Evolutionary conservation across 2,329 filamentous ascomycete genomes (phyloP), one percentile per base, ranked within the genome.

Genomic region (Aspergillus sp.): DNA sequence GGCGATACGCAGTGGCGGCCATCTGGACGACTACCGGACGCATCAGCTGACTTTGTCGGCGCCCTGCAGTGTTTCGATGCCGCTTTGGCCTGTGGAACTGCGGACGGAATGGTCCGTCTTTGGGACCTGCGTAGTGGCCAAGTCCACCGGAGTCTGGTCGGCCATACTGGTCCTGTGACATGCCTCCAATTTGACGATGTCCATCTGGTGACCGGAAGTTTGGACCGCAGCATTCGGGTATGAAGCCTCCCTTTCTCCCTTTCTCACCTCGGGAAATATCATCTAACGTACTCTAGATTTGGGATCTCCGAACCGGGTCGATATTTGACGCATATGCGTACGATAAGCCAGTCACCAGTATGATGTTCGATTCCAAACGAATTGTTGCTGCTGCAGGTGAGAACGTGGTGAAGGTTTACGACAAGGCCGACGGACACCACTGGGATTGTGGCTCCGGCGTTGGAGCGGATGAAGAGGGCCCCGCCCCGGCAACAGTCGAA

Each of bases 71-170:
- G 95, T 38, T 99, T 97, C 65, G 93, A 99, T 70, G 90, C 93
- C 13, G 94, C 94, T 11, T 79, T 99, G 56, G 94, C 94, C 9
- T 97, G 94, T 68, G 94, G 94, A 61, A 99, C 94, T 11, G 94
- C 94, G 0, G 94, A 99, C 67, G 94, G 94, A 40, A 95, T 97
- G 90, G 92, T 99, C 38, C 82, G 94, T 53, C 76, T 99, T 32
- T 99, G 94, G 94, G 94, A 99, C 84, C 76, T 99, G 63, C 83
- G 94, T 59, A 96, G 90, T 69, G 94, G 94, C 2, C 93, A 96
- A 73, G 94, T 99, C n/a, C 92, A 96, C 73, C 83, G 94, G 52
- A 96, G 91, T 71, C 78, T 99, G 5, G 92, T 99, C 9, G 94
- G 94, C 2, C 94, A 99, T 67, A 99, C 94, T 0, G 93, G 91